A percentile compares a stretch with the other conserved stretches of the same genome.
These are phyloP conservation scores for Apiospora kogelbergensis DNA, from an alignment of 2,329 filamentous ascomycete genomes.

Conservation along the genomic window DNA sequence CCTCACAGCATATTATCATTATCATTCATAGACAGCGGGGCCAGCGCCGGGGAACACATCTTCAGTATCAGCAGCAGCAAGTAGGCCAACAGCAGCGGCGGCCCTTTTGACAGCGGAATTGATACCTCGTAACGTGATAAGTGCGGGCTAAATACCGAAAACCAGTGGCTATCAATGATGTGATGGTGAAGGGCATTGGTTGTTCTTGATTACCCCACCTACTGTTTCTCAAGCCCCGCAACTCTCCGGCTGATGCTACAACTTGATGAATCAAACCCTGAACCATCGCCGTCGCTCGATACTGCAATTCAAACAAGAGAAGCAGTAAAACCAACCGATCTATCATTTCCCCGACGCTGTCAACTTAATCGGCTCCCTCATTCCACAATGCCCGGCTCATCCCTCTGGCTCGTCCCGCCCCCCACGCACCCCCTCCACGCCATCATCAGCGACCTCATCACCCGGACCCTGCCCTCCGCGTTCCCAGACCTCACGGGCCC, in stretches of 20 bases:
- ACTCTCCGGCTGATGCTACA: background rate
- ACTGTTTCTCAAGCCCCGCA: background rate
- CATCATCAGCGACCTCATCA: slow-evolving; percentile 10
- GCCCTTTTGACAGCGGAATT: no score
- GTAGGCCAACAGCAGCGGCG: no score
- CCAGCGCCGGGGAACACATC: no score
- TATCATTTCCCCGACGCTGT: background rate
- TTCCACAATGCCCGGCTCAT: slow-evolving; percentile 29
- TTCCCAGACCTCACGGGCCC: slow-evolving; percentile 24
- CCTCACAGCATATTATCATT: no score
- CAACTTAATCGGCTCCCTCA: background rate
- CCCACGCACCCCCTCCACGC: slow-evolving; percentile 23
- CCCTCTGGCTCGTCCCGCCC: slow-evolving; percentile 33
- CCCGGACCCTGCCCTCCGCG: slow-evolving; percentile 21
- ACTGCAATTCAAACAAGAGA: background rate
- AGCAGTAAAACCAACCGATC: background rate
- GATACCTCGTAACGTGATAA: no score
- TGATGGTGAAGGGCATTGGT: background rate
- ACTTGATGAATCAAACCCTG: background rate
- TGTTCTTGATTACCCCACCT: background rate
- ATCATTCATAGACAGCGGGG: no score
- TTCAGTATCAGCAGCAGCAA: no score
- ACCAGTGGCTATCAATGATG: no score
- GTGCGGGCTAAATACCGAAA: no score
- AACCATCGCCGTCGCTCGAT: background rate